phyloP scores from a whole-genome alignment of 768 basidiomycete genomes.

The Tubosaeta sp. region DNA sequence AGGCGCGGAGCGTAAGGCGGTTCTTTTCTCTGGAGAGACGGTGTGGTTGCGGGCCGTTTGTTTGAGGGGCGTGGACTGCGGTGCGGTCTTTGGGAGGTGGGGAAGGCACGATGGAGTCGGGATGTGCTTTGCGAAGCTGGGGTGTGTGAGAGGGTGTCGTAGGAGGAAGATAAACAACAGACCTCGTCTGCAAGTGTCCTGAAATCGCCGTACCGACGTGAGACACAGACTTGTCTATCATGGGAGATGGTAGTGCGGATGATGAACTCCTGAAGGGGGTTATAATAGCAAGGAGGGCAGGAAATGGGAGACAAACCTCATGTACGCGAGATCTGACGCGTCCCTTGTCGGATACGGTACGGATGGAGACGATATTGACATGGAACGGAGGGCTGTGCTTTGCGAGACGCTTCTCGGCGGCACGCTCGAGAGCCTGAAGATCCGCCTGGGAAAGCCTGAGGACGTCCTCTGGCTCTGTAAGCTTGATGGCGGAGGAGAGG shows the following conservation, averaged over 20 bases:
- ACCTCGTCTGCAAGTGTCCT: conserved; percentile 83
- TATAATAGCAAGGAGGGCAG: neutral
- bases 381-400: conserved; percentile 60
- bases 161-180: conserved; percentile 13
- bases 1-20: conserved; percentile 86
- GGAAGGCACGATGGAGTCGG: conserved; percentile 71
- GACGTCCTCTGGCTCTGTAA: conserved; percentile 82
- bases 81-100: conserved; percentile 91
- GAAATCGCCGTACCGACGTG: conserved; percentile 94
- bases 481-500: conserved; percentile 75
- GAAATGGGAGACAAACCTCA: conserved; percentile 56
- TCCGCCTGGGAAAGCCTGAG: conserved; percentile 86
- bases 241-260: conserved; percentile 78
- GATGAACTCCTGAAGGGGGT: conserved; percentile 76
- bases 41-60: neutral
- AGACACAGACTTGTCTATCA: conserved; percentile 78
- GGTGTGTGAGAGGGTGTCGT: conserved; percentile 7
- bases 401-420: conserved; percentile 62
- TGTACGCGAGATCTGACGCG: conserved; percentile 81
- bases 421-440: conserved; percentile 68
- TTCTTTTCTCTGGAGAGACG: conserved; percentile 91
- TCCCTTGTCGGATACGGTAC: conserved; percentile 79
- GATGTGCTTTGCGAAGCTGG: conserved; percentile 83
- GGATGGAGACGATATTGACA: conserved; percentile 87
- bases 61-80: conserved; percentile 39